These are phyloP conservation scores for Talaromyces wortmannii DNA, from an alignment of 495 filamentous ascomycete genomes.

Conservation along the genomic window DNA sequence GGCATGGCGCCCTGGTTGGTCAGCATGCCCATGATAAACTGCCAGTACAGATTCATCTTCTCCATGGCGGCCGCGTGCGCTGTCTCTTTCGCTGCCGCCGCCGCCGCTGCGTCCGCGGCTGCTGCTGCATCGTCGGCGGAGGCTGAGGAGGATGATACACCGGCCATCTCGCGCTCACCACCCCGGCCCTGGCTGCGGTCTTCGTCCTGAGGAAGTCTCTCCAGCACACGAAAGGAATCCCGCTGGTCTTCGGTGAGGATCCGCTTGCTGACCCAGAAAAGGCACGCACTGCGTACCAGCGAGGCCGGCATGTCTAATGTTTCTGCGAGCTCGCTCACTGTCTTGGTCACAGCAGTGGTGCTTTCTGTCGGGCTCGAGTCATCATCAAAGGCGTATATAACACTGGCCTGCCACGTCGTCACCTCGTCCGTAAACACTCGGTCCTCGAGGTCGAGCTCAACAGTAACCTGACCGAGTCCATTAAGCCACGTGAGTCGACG, in stretches of 20 bases:
- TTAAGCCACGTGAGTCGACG: slow-evolving; percentile 86
- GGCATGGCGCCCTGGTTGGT: slow-evolving; percentile 84
- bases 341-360: slow-evolving; percentile 34
- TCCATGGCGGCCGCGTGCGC: slow-evolving; percentile 53
- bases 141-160: slow-evolving; percentile 14
- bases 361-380: slow-evolving; percentile 24
- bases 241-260: slow-evolving; percentile 57
- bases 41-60: slow-evolving; percentile 79
- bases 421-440: slow-evolving; percentile 68
- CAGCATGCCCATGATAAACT: slow-evolving; percentile 90
- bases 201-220: slow-evolving; percentile 46
- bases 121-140: slow-evolving; percentile 29
- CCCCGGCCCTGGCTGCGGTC: slow-evolving; percentile 15
- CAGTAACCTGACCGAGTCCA: slow-evolving; percentile 69
- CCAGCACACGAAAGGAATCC: slow-evolving; percentile 57
- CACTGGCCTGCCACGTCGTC: slow-evolving; percentile 80
- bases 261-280: slow-evolving; percentile 77
- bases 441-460: slow-evolving; percentile 79
- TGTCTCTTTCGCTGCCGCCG: slow-evolving; percentile 34
- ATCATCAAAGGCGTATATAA: slow-evolving; percentile 72
- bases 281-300: slow-evolving; percentile 68
- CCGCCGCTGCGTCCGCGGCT: slow-evolving; percentile 46
- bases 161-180: slow-evolving; percentile 25
- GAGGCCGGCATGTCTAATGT: slow-evolving; percentile 68
- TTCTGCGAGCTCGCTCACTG: slow-evolving; percentile 54